Evolutionary conservation across 73 alveolate species (phyloP).

Genomic region (Paramecium biaurelia): DNA sequence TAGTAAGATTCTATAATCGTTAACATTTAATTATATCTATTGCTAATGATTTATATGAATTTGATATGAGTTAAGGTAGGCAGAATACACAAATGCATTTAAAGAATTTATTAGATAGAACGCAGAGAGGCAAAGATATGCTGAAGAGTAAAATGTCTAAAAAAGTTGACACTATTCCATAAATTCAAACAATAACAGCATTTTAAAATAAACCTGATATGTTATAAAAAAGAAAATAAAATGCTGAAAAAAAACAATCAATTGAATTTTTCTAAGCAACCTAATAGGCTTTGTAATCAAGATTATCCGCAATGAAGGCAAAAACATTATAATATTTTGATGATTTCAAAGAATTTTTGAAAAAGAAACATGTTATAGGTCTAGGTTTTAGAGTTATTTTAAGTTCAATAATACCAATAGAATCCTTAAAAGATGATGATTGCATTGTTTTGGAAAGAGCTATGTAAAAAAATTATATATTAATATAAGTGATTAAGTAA

Average conservation of each 20-base stretch:
- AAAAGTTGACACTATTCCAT: background rate
- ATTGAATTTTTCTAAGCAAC: background rate
- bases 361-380: background rate
- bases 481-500: background rate
- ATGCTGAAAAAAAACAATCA: background rate
- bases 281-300: background rate
- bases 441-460: background rate
- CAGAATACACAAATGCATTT: background rate
- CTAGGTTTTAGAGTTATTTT: background rate
- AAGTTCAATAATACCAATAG: background rate
- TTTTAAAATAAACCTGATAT: background rate
- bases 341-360: background rate
- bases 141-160: background rate
- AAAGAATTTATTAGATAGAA: background rate
- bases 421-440: background rate
- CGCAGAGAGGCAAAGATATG: background rate
- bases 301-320: background rate
- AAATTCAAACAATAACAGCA: background rate
- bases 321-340: background rate
- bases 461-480: background rate
- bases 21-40: background rate
- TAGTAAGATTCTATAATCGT: background rate
- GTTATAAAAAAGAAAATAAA: background rate
- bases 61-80: background rate
- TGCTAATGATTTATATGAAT: conserved; percentile 31